Conservation (phyloP, 208 protist species). For the Leishmania guyanensis region DNA sequence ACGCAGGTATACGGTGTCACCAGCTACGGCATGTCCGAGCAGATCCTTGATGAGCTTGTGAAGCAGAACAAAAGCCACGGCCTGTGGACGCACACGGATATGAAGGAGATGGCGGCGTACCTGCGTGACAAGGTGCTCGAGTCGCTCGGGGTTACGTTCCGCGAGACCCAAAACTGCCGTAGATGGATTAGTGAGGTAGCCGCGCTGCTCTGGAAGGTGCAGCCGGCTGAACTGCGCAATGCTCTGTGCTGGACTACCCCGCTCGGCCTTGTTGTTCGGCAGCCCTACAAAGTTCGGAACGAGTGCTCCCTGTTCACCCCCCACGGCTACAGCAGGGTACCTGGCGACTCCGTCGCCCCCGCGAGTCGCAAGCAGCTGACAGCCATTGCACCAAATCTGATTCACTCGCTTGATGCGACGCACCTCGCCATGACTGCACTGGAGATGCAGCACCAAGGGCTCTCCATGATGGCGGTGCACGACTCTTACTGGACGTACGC, state of each 20-base stretch:
- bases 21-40: constrained; percentile 95
- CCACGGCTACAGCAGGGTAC: constrained; percentile 73
- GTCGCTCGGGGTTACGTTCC: constrained; percentile 87
- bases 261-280: constrained; percentile 96
- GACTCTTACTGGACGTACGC: constrained; percentile 99
- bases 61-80: constrained; percentile 93
- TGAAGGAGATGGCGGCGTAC: constrained; percentile 91
- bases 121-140: constrained; percentile 90
- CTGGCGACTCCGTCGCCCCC: constrained; percentile 68
- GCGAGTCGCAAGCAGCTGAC: constrained; percentile 91
- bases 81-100: constrained; percentile 88
- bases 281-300: constrained; percentile 94
- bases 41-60: constrained; percentile 93
- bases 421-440: constrained; percentile 98
- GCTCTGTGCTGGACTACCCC: constrained; percentile 96
- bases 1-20: constrained; percentile 98
- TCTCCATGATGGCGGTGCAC: constrained; percentile 97
- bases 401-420: constrained; percentile 98
- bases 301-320: constrained; percentile 83
- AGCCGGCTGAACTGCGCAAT: constrained; percentile 82
- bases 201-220: constrained; percentile 73
- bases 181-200: constrained; percentile 83
- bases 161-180: constrained; percentile 89
- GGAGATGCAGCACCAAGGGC: constrained; percentile 85
- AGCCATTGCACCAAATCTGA: constrained; percentile 98